phyloP scores from a whole-genome alignment of 208 protist genomes.

The Naegleria fowleri region DNA sequence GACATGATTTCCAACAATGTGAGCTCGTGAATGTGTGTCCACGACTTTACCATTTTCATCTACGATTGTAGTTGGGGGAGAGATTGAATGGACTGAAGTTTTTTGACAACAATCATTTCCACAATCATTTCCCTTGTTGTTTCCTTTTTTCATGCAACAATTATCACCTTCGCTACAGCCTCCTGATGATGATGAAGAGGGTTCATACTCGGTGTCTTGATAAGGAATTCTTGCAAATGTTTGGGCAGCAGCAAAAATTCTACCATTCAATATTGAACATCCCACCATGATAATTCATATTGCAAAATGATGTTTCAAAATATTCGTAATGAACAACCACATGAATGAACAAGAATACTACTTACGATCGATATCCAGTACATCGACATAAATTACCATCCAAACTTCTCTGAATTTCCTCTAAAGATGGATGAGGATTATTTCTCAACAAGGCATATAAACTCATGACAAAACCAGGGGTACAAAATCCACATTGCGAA shows the following conservation, averaged over 20 bases:
- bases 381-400: conserved; percentile 78
- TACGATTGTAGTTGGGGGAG: not conserved
- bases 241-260: not conserved
- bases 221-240: not conserved
- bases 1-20: not conserved
- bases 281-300: too few relatives aligned
- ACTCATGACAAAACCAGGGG: conserved; percentile 64
- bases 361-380: conserved; percentile 69
- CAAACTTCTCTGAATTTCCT: conserved; percentile 43
- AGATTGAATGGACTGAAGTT: not conserved
- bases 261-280: too few relatives aligned
- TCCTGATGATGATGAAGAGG: too few relatives aligned
- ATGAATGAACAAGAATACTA: not conserved
- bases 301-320: too few relatives aligned
- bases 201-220: too few relatives aligned
- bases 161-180: too few relatives aligned
- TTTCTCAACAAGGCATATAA: conserved; percentile 50
- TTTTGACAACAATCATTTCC: not conserved
- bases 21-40: not conserved
- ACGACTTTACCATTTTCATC: too few relatives aligned
- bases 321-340: not conserved
- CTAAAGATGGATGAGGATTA: conserved; percentile 33
- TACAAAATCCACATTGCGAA: conserved; percentile 74
- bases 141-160: not conserved
- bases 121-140: not conserved